These are phyloP conservation scores for Porcisia hertigi DNA, from an alignment of 208 protist genomes.

Conservation along the genomic window DNA sequence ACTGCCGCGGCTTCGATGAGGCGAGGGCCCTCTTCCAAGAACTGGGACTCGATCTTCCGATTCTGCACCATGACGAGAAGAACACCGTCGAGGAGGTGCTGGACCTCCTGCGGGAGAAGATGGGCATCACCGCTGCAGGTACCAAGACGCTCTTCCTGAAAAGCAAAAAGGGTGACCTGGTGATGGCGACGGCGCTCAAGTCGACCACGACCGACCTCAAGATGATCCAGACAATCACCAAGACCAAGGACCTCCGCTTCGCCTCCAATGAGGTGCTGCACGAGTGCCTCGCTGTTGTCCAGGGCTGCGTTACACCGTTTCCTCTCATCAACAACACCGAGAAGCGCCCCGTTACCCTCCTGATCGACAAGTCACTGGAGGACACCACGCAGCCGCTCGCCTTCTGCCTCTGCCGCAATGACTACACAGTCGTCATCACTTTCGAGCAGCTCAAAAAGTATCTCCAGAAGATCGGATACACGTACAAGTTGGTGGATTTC, in stretches of 20 bases:
- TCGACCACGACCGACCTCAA: constrained; percentile 82
- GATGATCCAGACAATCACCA: constrained; percentile 60
- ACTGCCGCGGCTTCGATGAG: too few species aligned
- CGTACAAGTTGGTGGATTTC: constrained; percentile 77
- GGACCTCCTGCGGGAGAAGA: too few species aligned
- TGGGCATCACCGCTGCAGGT: constrained; percentile 13
- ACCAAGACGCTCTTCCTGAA: constrained; percentile 92
- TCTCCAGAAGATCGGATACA: constrained; percentile 64
- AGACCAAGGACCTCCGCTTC: constrained; percentile 81
- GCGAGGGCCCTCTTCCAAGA: too few species aligned
- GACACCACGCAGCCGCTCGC: constrained; percentile 48
- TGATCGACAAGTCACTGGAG: constrained; percentile 70
- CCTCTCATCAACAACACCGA: constrained; percentile 81
- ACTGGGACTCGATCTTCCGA: too few species aligned
- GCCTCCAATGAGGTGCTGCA: constrained; percentile 63
- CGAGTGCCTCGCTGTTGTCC: constrained; percentile 69
- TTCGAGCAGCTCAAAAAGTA: constrained; percentile 64
- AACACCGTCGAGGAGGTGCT: too few species aligned
- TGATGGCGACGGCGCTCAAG: constrained; percentile 75
- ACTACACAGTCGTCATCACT: constrained; percentile 72
- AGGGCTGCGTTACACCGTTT: constrained; percentile 83
- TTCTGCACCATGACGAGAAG: too few species aligned
- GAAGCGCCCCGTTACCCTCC: constrained; percentile 65
- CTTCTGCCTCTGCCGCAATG: constrained; percentile 85
- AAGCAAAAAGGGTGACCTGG: constrained; percentile 88